A percentile compares a stretch with the other conserved stretches of the same genome.
Evolutionary conservation across 2,329 filamentous ascomycete genomes (phyloP).

Genomic region (Dothiorella sarmentorum): DNA sequence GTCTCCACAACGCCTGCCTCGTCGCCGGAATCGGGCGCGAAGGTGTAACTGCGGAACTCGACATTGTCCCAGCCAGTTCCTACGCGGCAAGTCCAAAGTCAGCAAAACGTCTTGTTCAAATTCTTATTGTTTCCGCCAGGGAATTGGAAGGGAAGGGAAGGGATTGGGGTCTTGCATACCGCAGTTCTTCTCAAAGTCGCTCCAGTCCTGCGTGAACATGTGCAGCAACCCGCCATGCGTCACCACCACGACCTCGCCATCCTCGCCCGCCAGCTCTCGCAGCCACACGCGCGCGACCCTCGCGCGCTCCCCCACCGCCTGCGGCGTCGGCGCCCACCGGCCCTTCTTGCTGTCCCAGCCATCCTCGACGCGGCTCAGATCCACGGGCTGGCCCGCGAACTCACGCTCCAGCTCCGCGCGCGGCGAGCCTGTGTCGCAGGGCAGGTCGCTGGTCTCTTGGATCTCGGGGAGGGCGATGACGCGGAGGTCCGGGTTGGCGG

Average conservation of each 20-base stretch:
- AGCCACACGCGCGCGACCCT: conserved; percentile 59
- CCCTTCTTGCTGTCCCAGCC: conserved; percentile 66
- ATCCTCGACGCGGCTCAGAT: conserved; percentile 57
- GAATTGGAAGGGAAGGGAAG: too few relatives aligned
- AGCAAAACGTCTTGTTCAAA: neutral
- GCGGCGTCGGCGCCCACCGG: conserved; percentile 29
- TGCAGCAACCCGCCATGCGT: conserved; percentile 83
- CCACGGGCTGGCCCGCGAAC: conserved; percentile 59
- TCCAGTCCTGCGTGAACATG: conserved; percentile 80
- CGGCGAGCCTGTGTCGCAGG: conserved; percentile 70
- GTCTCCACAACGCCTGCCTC: conserved; percentile 35
- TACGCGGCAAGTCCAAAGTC: conserved; percentile 29
- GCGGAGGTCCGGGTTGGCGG: conserved; percentile 35
- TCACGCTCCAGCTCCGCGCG: conserved; percentile 54
- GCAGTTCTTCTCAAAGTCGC: conserved; percentile 51
- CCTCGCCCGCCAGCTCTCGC: conserved; percentile 34
- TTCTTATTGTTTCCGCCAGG: too few relatives aligned
- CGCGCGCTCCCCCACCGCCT: conserved; percentile 60
- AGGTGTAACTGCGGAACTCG: conserved; percentile 67
- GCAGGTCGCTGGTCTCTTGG: conserved; percentile 70
- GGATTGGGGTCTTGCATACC: conserved; percentile 30
- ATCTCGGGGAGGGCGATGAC: conserved; percentile 69
- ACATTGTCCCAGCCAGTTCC: conserved; percentile 73
- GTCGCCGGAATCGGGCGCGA: conserved; percentile 44
- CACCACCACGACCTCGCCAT: conserved; percentile 71